Evolutionary conservation across 2,329 filamentous ascomycete genomes (phyloP).

Genomic region (Pseudogymnoascus destructans): DNA sequence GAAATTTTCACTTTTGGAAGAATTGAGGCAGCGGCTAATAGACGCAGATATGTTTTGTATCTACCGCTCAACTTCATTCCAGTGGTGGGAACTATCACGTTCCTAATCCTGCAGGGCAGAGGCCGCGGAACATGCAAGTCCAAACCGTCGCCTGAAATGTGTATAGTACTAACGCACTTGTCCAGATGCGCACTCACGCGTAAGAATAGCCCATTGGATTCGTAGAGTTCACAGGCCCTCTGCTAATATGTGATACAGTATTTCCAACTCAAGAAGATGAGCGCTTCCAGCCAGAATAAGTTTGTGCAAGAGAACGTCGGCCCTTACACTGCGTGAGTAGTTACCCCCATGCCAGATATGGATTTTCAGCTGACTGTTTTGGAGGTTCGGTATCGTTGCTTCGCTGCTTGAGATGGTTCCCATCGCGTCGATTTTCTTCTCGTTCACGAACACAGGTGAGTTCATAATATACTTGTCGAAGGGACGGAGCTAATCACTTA

Average conservation of each 20-base stretch:
- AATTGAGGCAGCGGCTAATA: neutral
- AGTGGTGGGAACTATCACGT: conserved; percentile 69
- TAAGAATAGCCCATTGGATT: conserved; percentile 26
- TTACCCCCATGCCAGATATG: neutral
- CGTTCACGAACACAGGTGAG: conserved; percentile 72
- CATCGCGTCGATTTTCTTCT: conserved; percentile 67
- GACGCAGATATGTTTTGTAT: conserved; percentile 55
- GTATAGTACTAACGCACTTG: neutral
- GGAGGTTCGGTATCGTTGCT: conserved; percentile 62
- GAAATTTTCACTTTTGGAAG: conserved; percentile 13
- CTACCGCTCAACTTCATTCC: conserved; percentile 89
- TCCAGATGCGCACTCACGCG: conserved; percentile 37
- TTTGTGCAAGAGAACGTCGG: conserved; percentile 60
- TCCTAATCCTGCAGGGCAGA: conserved; percentile 62
- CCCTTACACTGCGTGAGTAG: conserved; percentile 66
- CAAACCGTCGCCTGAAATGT: neutral
- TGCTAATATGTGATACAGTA: conserved; percentile 34
- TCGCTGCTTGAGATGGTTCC: conserved; percentile 78
- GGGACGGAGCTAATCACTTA: neutral
- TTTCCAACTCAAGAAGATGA: conserved; percentile 85
- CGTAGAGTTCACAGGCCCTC: neutral
- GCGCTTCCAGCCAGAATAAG: conserved; percentile 45
- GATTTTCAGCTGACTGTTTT: conserved; percentile 17
- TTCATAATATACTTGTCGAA: neutral
- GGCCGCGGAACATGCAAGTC: conserved; percentile 30